Evolutionary conservation across 2,329 filamentous ascomycete genomes (phyloP), one percentile per base, ranked within the genome.

Genomic region (Neocucurbitaria cava): DNA sequence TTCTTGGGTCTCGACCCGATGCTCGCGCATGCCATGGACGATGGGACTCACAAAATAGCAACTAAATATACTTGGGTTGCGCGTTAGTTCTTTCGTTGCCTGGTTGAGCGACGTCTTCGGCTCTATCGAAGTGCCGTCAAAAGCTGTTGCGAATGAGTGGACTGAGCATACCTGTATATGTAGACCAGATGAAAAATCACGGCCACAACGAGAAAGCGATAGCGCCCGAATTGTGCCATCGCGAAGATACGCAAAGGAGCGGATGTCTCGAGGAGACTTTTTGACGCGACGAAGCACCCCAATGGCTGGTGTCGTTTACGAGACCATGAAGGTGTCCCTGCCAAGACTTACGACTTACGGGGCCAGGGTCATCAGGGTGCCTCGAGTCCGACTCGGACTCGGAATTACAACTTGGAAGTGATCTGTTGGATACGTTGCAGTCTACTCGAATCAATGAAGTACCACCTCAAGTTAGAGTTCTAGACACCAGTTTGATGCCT

Each of bases 41-140:
- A 99, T 95, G 20, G 95, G 95, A 74, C 92, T 97, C 72, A 97
- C 92, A 73, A 99, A 99, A 79, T 99, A 98, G n/a, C n/a, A n/a
- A n/a, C n/a, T n/a, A n/a, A n/a, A n/a, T n/a, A n/a, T n/a, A n/a
- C n/a, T n/a, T n/a, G n/a, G n/a, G n/a, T n/a, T n/a, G n/a, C n/a
- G n/a, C n/a, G n/a, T n/a, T n/a, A n/a, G n/a, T n/a, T n/a, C n/a
- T n/a, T n/a, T n/a, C n/a, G n/a, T n/a, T n/a, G n/a, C n/a, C n/a
- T n/a, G n/a, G n/a, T n/a, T n/a, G n/a, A 52, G 73, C 49, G 69
- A 81, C 28, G 72, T 77, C 1, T 81, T 80, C 23, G 77, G 74
- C 21, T 70, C 63, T 3, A 63, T 71, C 11, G 63, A 70, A 28
- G 50, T 75, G 5, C 52, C 59, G 6, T 70, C 67, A 18, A 65